These are phyloP conservation scores for Russula abietina DNA, from an alignment of 768 basidiomycete species.

Conservation along the genomic window DNA sequence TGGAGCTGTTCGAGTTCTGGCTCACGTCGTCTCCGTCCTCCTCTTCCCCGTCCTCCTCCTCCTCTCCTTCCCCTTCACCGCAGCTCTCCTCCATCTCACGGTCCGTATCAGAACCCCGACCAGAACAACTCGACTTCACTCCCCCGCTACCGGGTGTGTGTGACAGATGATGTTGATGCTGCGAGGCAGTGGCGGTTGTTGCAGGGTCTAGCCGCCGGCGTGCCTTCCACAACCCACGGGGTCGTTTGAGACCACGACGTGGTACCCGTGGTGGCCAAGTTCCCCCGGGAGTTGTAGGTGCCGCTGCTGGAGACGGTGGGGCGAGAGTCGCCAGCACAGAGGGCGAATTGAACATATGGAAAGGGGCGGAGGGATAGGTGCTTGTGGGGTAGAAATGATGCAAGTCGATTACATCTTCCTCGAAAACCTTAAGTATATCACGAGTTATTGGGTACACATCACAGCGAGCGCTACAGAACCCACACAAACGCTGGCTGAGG, in stretches of 20 bases:
- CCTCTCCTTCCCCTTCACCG: conserved; percentile 16
- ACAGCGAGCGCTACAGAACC: background rate
- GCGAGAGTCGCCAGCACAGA: background rate
- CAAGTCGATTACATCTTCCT: conserved; percentile 13
- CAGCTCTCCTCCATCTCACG: conserved; percentile 8
- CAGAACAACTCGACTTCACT: background rate
- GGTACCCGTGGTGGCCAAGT: conserved; percentile 14
- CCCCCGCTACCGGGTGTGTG: background rate
- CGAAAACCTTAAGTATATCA: too few relatives aligned
- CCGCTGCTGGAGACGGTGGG: conserved; percentile 1
- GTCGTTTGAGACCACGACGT: conserved; percentile 18
- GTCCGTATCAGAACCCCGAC: conserved; percentile 12
- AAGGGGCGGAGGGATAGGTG: background rate
- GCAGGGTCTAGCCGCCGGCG: conserved; percentile 13
- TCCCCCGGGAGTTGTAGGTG: background rate
- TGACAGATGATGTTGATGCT: background rate
- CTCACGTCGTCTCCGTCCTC: conserved; percentile 24
- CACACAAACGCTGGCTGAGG: too few relatives aligned
- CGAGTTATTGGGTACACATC: background rate
- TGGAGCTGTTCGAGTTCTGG: conserved; percentile 26
- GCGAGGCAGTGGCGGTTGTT: background rate
- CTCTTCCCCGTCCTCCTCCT: background rate
- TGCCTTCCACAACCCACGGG: conserved; percentile 20
- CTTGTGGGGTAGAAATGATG: conserved; percentile 4
- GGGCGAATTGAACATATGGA: conserved; percentile 14